Evolutionary conservation across 371 early-diverging fungal genomes (phyloP), one percentile per base, ranked within the genome.

Genomic region (Mortierella sp.): DNA sequence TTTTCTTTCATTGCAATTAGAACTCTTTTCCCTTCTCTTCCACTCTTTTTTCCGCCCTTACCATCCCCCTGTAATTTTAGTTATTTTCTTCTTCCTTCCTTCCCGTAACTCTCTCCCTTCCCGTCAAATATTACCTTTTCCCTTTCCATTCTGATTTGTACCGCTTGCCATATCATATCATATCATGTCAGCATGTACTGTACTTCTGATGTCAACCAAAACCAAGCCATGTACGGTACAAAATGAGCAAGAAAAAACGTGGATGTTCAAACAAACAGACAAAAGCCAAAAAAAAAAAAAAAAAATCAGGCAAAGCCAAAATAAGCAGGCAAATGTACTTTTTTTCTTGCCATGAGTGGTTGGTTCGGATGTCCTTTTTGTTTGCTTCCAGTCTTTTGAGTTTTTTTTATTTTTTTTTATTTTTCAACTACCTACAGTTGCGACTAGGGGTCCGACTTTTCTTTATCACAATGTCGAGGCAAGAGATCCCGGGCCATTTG

Each of bases 1-100:
- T 38, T 10, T 42, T 31, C 60, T 68, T 42, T 42, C 38, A 38
- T 68, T 34, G 19, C 68, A 8, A 68, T 68, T 68, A 68, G 57
- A 31, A 60, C 70, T 63, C 8, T 9, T 7, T 34, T 31, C 52
- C 76, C n/a, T 54, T n/a, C n/a, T 73, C 44, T 47, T 63, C 48
- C 65, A 47, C 38, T 58, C 26, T 13, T 28, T 70, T 13, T 47
- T n/a, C n/a, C 47, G 26, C 54, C n/a, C 24, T 50, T n/a, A 16
- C 47, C 28, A 50, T 38, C 42, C 42, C 13, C 73, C 31, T 73
- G 73, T 73, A 73, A 26, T 73, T 73, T 73, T 73, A 73, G 48
- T 50, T n/a, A 4, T 38, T 45, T 54, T 45, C 21, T 76, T 71
- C 44, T 31, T 57, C 52, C 38, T 55, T 42, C 54, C n/a, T 26